A percentile compares a stretch with the other conserved stretches of the same genome.
phyloP scores from a whole-genome alignment of 1,284 basidiomycete species.

The Sparassis latifolia region DNA sequence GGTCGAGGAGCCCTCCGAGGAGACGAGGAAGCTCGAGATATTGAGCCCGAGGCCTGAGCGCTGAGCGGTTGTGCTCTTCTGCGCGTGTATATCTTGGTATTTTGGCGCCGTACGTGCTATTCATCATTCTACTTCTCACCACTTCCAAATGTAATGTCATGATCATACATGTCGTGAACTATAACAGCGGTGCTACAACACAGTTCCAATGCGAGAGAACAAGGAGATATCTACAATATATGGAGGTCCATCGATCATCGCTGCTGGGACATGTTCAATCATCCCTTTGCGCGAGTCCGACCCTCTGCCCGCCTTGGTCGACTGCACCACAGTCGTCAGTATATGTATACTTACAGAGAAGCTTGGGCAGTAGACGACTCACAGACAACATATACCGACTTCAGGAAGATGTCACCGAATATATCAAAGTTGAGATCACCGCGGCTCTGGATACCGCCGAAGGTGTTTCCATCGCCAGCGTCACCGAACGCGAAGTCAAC shows the following conservation, averaged over 20 bases:
- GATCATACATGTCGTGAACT: too few relatives aligned
- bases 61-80: too few relatives aligned
- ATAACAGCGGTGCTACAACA: too few relatives aligned
- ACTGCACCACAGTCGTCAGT: slow-evolving; percentile 12
- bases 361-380: slow-evolving; percentile 12
- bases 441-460: slow-evolving; percentile 31
- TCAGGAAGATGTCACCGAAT: slow-evolving; percentile 33
- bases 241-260: too few relatives aligned
- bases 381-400: slow-evolving; percentile 33
- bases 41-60: slow-evolving; percentile 7
- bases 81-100: too few relatives aligned
- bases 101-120: too few relatives aligned
- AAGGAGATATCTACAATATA: too few relatives aligned
- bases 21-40: slow-evolving; percentile 20
- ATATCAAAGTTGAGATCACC: slow-evolving; percentile 32
- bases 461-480: slow-evolving; percentile 20
- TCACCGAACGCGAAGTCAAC: slow-evolving; percentile 26
- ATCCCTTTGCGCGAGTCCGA: slow-evolving; percentile 25
- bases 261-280: slow-evolving; percentile 10
- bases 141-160: too few relatives aligned
- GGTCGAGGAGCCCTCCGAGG: slow-evolving; percentile 30
- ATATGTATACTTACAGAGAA: background rate
- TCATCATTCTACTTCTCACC: too few relatives aligned
- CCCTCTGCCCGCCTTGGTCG: slow-evolving; percentile 24
- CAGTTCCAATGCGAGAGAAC: too few relatives aligned